Evolutionary conservation across 2,329 filamentous ascomycete genomes (phyloP), one percentile per base, ranked within the genome.

Genomic region (Magnaporthiopsis poae): DNA sequence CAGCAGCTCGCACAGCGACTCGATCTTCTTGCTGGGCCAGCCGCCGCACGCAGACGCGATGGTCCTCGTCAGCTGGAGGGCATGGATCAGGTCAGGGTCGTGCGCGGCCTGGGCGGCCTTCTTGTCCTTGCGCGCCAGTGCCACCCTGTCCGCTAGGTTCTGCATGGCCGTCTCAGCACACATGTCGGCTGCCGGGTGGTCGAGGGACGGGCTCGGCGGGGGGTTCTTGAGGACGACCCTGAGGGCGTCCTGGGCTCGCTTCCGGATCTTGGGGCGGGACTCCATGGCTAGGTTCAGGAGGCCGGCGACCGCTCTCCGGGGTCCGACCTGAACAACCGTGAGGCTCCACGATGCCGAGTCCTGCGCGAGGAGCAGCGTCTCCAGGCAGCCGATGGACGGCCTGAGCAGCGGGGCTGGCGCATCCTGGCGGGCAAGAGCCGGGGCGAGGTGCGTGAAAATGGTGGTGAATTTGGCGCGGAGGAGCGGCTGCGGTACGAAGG

Each of bases 21-120:
- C 95, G 66, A 97, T 96, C 79, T 96, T 96, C 80, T 90, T 92
- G 80, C 90, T 96, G 0, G 95, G 95, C 95, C 95, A 99, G 64
- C 95, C 95, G 60, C 92, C 91, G 67, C 92, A 94, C 5, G 91
- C 92, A 3, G 86, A 84, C 0, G 95, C 92, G 68, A 99, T 86
- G 0, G 91, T 90, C 82, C 96, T 97, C 70, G 96, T 89, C 66
- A 99, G 81, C 73, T 99, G 94, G 69, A 99, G 81, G 2, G 93
- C 90, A 75, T 98, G 95, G 70, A 98, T 96, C 64, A 98, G 82
- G 36, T 87, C 87, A 2, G 95, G 93, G 69, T 96, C 92, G 73
- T 92, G 86, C 66, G 83, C 81, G 12, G 85, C 80, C 21, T 83
- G 81, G 15, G 82, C 79, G 67, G 82, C 78, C 72, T 85, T 88